A percentile compares a stretch with the other conserved stretches of the same genome.
Evolutionary conservation across 2,329 filamentous ascomycete species (phyloP).

Genomic region (Xylaria sp.): DNA sequence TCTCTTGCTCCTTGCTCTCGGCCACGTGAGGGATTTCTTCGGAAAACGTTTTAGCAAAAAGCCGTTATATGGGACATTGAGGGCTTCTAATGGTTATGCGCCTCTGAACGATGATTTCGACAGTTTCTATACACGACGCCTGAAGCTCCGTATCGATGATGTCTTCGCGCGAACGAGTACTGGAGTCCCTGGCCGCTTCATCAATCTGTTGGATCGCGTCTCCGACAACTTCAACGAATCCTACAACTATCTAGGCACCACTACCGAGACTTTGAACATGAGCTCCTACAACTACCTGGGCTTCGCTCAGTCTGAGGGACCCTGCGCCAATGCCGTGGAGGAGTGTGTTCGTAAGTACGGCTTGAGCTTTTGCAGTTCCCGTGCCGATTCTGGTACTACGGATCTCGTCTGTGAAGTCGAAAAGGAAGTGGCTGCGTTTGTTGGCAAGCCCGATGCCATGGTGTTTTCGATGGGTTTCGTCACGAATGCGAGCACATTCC

Average conservation of each 20-base stretch:
- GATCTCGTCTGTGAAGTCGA: constrained; percentile 89
- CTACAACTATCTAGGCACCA: constrained; percentile 83
- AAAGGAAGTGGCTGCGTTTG: constrained; percentile 79
- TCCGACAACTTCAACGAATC: constrained; percentile 88
- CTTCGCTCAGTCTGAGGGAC: constrained; percentile 94
- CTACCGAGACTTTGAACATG: constrained; percentile 94
- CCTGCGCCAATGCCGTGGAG: constrained; percentile 90
- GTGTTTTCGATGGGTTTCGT: constrained; percentile 99
- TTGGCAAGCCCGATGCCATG: constrained; percentile 91
- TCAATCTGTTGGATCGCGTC: constrained; percentile 85
- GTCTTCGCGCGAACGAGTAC: constrained; percentile 91
- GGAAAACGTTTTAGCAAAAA: constrained; percentile 89
- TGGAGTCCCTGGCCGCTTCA: constrained; percentile 88
- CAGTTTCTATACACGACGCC: constrained; percentile 89
- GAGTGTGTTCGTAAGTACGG: constrained; percentile 80
- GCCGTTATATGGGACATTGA: constrained; percentile 75
- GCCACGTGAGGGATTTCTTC: constrained; percentile 95
- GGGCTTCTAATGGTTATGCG: constrained; percentile 81
- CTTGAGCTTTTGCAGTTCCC: constrained; percentile 73
- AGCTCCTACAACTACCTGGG: constrained; percentile 99
- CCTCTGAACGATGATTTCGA: constrained; percentile 97
- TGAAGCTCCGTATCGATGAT: constrained; percentile 94
- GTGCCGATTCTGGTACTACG: constrained; percentile 77
- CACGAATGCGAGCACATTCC: constrained; percentile 90
- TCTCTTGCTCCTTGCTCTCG: constrained; percentile 88